These are phyloP conservation scores for Schizonepeta tenuifolia DNA, from an alignment of 257 asterid genomes.

Conservation along the genomic window DNA sequence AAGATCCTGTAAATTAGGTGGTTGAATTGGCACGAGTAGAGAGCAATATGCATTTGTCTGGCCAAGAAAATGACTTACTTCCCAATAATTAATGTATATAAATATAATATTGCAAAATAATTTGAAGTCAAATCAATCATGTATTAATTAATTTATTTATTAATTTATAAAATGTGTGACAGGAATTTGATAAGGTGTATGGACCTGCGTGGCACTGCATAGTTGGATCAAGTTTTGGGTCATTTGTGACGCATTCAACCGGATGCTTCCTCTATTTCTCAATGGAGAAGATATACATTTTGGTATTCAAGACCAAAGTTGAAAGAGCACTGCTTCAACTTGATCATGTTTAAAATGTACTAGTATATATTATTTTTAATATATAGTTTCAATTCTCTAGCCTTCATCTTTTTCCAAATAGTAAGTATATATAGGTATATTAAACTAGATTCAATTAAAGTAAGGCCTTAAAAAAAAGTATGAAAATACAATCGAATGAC, in stretches of 20 bases:
- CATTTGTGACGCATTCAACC: slow-evolving; percentile 74
- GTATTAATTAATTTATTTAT: background rate
- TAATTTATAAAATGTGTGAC: background rate
- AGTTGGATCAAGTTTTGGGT: slow-evolving; percentile 79
- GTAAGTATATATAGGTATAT: too few species aligned
- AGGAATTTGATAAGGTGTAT: slow-evolving; percentile 78
- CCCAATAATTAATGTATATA: background rate
- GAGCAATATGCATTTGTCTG: slow-evolving; percentile 17
- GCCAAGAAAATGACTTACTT: slow-evolving; percentile 28
- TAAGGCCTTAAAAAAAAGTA: too few species aligned
- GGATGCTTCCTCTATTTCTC: slow-evolving; percentile 75
- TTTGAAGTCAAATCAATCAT: slow-evolving; percentile 23
- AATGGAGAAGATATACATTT: slow-evolving; percentile 63
- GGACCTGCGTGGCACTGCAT: slow-evolving; percentile 91
- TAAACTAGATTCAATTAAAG: too few species aligned
- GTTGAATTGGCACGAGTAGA: background rate
- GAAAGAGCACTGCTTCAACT: slow-evolving; percentile 38
- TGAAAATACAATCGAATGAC: too few species aligned
- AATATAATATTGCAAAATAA: slow-evolving; percentile 6
- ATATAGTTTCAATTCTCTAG: too few species aligned
- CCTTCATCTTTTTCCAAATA: too few species aligned
- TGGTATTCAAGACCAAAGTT: slow-evolving; percentile 74
- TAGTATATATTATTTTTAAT: too few species aligned
- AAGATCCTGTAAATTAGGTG: slow-evolving; percentile 28
- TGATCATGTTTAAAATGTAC: slow-evolving; percentile 1